Evolutionary conservation across 1,139 yeast species (phyloP), one percentile per base, ranked within the genome.

Genomic region (Zygotorulaspora mrakii): DNA sequence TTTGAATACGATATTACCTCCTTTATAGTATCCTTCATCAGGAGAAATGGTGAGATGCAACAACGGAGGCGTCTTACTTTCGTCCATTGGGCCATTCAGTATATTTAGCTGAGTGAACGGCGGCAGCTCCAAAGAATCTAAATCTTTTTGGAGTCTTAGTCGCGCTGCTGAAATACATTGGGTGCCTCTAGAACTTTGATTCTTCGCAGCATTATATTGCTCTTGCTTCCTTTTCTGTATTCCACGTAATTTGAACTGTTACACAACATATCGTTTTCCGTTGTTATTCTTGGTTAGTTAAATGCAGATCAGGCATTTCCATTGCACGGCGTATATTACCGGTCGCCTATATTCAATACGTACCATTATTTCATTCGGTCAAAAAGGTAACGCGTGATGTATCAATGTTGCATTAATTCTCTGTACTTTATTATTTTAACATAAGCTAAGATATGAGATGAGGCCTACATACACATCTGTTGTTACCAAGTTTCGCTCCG

Each of bases 11-110:
- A 89, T 88, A 14, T 56, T 59, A 1, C 97, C 97, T 14, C 73
- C 72, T 37, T 66, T 64, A 61, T 89, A 91, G 60, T 74, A 77
- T 10, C 97, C 97, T 54, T 82, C 88, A 49, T 77, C 83, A 1
- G 98, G 97, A 23, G 56, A 62, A 14, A 89, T 73, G 9, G 59
- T 55, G 13, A 91, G 71, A 33, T 70, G 68, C 52, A 89, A 79
- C 46, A 37, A 18, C 5, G 56, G 54, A 2, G 30, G 20, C 11
- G 33, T 39, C 12, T 18, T 31, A 17, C 23, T 23, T 9, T 74
- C 69, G 39, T 78, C 65, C 55, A 78, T 77, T 17, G 70, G 67
- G 4, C 79, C 70, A 46, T 79, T 68, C 2, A 83, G 76, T 47
- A 81, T 77, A 11, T 62, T 65, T 10, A 84, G 64, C 46, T 69